A percentile compares a stretch with the other conserved stretches of the same genome.
Conservation (phyloP, 164 flowering plant genomes). For the Macadamia integrifolia region DNA sequence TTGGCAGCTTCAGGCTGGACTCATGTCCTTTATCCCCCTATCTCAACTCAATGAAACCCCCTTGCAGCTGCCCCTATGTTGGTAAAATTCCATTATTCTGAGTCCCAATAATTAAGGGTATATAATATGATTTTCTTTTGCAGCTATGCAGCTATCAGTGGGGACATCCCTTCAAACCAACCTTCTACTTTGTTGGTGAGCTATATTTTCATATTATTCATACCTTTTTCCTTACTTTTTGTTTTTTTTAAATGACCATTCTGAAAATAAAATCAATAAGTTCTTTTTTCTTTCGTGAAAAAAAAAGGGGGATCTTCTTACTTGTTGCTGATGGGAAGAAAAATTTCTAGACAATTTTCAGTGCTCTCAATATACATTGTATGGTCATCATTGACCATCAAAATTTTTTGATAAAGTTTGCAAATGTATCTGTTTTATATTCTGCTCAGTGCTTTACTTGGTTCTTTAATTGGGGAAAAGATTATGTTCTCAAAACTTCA, state of each 20-base stretch:
- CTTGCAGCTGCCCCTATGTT: too few species aligned
- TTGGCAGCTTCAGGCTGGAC: too few species aligned
- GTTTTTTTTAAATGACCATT: background rate
- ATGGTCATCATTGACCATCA: too few species aligned
- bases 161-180: slow-evolving; percentile 32
- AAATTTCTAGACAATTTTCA: background rate
- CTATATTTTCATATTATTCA: slow-evolving; percentile 2
- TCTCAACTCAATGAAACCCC: too few species aligned
- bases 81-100: background rate
- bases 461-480: too few species aligned
- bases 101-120: background rate
- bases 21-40: too few species aligned
- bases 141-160: slow-evolving; percentile 87
- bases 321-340: background rate
- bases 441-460: too few species aligned
- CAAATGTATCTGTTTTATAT: too few species aligned
- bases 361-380: background rate
- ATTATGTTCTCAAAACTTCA: too few species aligned
- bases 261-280: background rate
- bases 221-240: background rate
- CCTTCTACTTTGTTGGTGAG: slow-evolving; percentile 26
- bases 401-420: too few species aligned
- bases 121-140: slow-evolving; percentile 8
- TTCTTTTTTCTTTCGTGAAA: too few species aligned
- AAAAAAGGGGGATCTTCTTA: background rate